Base-by-base conservation (phyloP, 2,329 filamentous ascomycete genomes). In the Epichloe brachyelytri region DNA sequence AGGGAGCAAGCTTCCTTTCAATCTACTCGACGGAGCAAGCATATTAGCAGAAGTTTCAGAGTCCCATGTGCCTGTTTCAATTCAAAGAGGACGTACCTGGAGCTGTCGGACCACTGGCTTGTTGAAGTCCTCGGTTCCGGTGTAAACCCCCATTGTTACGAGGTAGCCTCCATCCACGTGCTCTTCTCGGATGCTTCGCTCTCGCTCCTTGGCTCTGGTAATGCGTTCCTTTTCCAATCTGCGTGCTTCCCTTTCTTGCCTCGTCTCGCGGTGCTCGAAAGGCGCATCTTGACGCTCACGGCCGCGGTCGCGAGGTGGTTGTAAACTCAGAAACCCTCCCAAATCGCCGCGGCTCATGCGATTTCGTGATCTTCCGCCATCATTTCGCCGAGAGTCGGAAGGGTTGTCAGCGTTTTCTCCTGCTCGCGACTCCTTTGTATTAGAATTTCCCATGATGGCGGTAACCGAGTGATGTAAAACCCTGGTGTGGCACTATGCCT, bases 101-200 rank as follows among this genome's bases (percentile, higher is more conserved):
- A 98, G 72, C 65, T 95, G 90, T 58, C 93, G 81, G 51, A 97
- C 91, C 46, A 88, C 74, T 17, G 79, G 71, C 67, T 97, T 97
- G 73, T 81, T 95, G 65, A 91, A 98, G 68, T 98, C 93, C 68
- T 98, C 93, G 0, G 82, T 73, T 0, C 91, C 90, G 20, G 88
- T 91, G 63, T 98, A 98, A 47, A 90, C 87, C 37, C 93, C 93
- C 63, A 95, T 80, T 0, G 93, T 98, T 34, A 98, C 93, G 46
- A 98, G 71, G 69, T 84, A 98, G 20, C 93, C 93, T 19, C 93
- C 93, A 67, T 98, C 93, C 3, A 97, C 86, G 65, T 90, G 82
- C 64, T 98, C 93, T 60, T 96, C 90, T 56, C 76, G 82, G 71
- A 97, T 82, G 63, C 93, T 98, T 57, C 86, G 79, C 66, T 95